Conservation (phyloP, 805 yeast species). For the Danielia oregonensis region DNA sequence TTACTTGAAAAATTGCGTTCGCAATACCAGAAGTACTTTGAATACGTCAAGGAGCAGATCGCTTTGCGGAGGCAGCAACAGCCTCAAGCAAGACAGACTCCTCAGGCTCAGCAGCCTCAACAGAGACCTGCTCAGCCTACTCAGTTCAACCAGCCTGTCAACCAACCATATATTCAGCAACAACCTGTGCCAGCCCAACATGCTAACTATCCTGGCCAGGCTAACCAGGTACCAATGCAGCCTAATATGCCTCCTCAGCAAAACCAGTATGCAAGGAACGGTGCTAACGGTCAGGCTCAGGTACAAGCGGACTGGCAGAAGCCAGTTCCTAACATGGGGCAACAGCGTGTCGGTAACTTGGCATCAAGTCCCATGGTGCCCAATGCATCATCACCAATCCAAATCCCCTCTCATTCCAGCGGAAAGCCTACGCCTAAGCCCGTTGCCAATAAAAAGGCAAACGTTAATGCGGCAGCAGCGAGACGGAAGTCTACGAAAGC, state of each 20-base stretch:
- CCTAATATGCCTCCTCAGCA: slow-evolving; percentile 8
- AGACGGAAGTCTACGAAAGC: slow-evolving; percentile 16
- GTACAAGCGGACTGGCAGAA: slow-evolving; percentile 3
- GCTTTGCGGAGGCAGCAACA: slow-evolving; percentile 34
- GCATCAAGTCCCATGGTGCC: slow-evolving; percentile 14
- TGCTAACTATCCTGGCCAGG: slow-evolving; percentile 1
- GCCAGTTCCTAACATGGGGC: neutral
- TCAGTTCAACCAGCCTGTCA: slow-evolving; percentile 1
- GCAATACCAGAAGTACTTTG: slow-evolving; percentile 73
- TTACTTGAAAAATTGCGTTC: slow-evolving; percentile 64
- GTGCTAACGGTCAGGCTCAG: slow-evolving; percentile 2
- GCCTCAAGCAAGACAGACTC: slow-evolving; percentile 30
- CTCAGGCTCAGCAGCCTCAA: slow-evolving; percentile 6
- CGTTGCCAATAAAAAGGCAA: slow-evolving; percentile 2
- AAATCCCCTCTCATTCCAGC: slow-evolving; percentile 6
- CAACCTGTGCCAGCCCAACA: slow-evolving; percentile 1
- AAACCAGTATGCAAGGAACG: slow-evolving; percentile 7
- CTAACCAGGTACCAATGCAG: slow-evolving; percentile 7
- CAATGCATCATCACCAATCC: slow-evolving; percentile 7
- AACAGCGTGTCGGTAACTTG: neutral
- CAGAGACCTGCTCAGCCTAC: slow-evolving; percentile 2
- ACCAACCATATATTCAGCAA: slow-evolving; percentile 6
- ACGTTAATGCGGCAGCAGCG: slow-evolving; percentile 2
- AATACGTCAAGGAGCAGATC: slow-evolving; percentile 66
- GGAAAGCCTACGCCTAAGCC: slow-evolving; percentile 22